Base-by-base conservation (phyloP, 2,329 filamentous ascomycete species). In the Cercospora janseana region DNA sequence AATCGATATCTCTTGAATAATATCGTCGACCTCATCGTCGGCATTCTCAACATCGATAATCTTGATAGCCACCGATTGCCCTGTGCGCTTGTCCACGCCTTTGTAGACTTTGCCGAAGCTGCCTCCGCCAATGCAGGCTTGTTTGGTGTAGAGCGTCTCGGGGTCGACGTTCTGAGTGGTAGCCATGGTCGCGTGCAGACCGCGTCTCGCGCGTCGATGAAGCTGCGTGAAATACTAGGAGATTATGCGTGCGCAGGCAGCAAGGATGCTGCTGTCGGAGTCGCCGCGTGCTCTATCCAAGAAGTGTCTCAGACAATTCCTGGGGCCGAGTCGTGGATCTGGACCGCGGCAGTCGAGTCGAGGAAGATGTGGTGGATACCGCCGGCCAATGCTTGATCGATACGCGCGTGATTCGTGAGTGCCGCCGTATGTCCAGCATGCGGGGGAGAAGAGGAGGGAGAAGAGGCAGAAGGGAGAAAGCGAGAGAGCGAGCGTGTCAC, bases 21-120 rank as follows among this genome's bases (percentile, higher is more conserved):
- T 98, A 72, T 98, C 93, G 75, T 97, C 93, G 61, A 98, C 92
- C 73, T 98, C 93, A 70, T 98, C 93, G 72, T 98, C 93, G 65
- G 93, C 93, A 74, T 93, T 96, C 72, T 98, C 93, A 60, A 98
- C 93, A 66, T 98, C 93, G 69, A 98, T 97, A 64, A 98, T 80
- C 72, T 98, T 98, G 76, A 98, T 98, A 21, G 93, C 93, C 43
- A 98, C 93, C 9, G 92, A 86, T 66, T 95, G 87, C 28, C 93
- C 93, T 13, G 87, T 95, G 44, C 88, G 83, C 67, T 93, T 95
- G 74, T 97, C 92, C 59, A 97, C 88, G 52, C 93, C 93, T 80
- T 97, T 97, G 80, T 92, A 98, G 55, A 98, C 93, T 72, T 94
- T 95, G 66, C 93, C 93, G 74, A 98, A 98, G 72, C 92, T 97